Evolutionary conservation across 768 basidiomycete genomes (phyloP).

Genomic region (Mycena rosella): DNA sequence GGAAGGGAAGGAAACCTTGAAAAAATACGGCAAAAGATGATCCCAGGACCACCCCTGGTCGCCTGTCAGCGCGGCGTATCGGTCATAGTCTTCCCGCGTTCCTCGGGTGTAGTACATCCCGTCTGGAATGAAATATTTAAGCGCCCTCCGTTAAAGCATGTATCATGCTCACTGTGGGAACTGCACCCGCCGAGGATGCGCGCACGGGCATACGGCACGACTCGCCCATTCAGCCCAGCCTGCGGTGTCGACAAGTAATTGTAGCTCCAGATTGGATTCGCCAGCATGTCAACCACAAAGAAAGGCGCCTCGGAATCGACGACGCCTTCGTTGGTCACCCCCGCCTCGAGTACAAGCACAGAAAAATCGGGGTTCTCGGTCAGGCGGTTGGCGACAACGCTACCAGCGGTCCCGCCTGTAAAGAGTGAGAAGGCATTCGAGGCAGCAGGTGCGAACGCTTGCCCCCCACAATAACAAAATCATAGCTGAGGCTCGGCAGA

Average conservation of each 20-base stretch:
- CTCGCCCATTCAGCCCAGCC: constrained; percentile 30
- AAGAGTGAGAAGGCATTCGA: background rate
- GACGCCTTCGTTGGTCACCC: constrained; percentile 7
- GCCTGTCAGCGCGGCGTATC: constrained; percentile 45
- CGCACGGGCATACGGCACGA: background rate
- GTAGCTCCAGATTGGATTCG: constrained; percentile 6
- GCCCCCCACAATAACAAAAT: constrained; percentile 31
- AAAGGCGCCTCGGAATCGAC: constrained; percentile 20
- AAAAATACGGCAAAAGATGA: constrained; percentile 44
- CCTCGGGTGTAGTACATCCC: constrained; percentile 49
- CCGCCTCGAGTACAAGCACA: constrained; percentile 33
- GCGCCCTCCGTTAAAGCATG: too few species aligned
- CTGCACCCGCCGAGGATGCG: constrained; percentile 47
- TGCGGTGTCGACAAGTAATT: constrained; percentile 40
- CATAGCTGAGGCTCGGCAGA: constrained; percentile 11
- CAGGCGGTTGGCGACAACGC: constrained; percentile 32
- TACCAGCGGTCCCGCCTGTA: constrained; percentile 32
- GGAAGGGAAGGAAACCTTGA: constrained; percentile 37
- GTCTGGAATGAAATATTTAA: too few species aligned
- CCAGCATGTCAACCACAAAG: background rate
- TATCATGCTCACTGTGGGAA: constrained; percentile 38
- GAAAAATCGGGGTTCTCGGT: constrained; percentile 23
- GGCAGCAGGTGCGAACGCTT: background rate
- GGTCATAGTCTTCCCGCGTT: constrained; percentile 47
- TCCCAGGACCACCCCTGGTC: constrained; percentile 54